Base-by-base conservation (phyloP, 2,329 filamentous ascomycete species). In the Hysterium pulicare region DNA sequence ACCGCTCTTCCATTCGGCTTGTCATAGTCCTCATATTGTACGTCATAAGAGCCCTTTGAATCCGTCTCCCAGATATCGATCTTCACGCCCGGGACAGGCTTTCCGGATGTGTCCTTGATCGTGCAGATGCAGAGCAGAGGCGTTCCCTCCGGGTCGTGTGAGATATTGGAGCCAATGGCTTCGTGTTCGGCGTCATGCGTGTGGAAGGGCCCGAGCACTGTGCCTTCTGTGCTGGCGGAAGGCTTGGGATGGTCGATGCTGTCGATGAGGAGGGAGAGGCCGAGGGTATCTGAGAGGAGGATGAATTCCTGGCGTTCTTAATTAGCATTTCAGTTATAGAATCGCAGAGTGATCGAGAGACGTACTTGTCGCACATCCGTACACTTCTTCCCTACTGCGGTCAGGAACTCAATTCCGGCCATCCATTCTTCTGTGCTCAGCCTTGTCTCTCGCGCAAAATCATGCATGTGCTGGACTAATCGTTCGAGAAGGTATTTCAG, bases 51-150 rank as follows among this genome's bases (percentile, higher is more conserved):
- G 8, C 87, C 87, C n/a, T 80, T 79, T 45, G 78, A 83, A 62
- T 91, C 87, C 7, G 87, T 89, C 69, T 91, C 87, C 87, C 87
- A 93, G 50, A 93, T 83, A 64, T 93, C 87, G 48, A 91, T 77
- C 60, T 83, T 87, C 22, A 83, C 86, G 35, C 73, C 80, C 1
- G 69, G 48, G 22, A 93, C 72, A 0, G 87, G 82, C 1, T 71
- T 72, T 0, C 85, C 86, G 1, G 67, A 31, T 0, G 78, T 79
- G 61, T 89, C 84, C 48, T 77, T 80, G 43, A 91, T 71, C 0
- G 76, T 84, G 71, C 87, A 90, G n/a, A 89, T 61, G 4, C 86
- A 84, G 11, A 91, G 75, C 49, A 87, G 77, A 0, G 84, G 79
- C 51, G 84, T 77, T 38, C 87, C 87, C 23, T 78, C 70, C 0